Evolutionary conservation across 2,329 filamentous ascomycete genomes (phyloP).

Genomic region (Ceratocystis huliohia): DNA sequence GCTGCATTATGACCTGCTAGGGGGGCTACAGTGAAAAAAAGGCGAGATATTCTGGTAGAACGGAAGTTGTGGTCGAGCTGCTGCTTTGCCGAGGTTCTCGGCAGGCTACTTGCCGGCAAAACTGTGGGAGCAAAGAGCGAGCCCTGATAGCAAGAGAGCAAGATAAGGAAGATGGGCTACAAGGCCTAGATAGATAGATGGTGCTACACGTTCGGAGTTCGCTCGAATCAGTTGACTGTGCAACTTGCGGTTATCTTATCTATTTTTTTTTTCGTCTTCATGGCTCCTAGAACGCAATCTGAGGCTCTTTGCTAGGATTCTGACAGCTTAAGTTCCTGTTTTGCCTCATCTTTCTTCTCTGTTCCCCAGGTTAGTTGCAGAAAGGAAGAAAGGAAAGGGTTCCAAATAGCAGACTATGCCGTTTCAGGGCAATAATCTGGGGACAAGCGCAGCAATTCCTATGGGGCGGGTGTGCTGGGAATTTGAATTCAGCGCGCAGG

Average conservation of each 20-base stretch:
- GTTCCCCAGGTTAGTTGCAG: not conserved
- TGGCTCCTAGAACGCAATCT: not conserved
- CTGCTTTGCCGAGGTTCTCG: constrained; percentile 5
- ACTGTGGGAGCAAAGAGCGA: not conserved
- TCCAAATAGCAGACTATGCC: not conserved
- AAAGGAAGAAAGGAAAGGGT: not conserved
- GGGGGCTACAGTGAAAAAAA: not conserved
- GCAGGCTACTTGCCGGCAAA: not conserved
- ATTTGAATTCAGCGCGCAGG: too few relatives aligned
- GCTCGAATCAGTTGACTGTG: too few relatives aligned
- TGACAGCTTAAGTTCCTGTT: not conserved
- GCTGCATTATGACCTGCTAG: too few relatives aligned
- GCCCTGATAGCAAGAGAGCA: too few relatives aligned
- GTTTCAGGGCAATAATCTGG: constrained; percentile 6
- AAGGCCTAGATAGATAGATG: too few relatives aligned
- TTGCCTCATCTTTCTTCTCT: constrained; percentile 3
- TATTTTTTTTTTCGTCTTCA: not conserved
- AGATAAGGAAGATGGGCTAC: too few relatives aligned
- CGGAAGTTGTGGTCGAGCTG: not conserved
- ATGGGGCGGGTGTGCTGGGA: too few relatives aligned
- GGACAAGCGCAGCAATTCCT: not conserved
- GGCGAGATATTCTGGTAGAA: constrained; percentile 6
- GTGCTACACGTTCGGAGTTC: too few relatives aligned
- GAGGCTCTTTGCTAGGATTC: constrained; percentile 3
- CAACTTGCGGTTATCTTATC: not conserved